Base-by-base conservation (phyloP, 305 asterid genomes). In the Fraxinus floribunda region DNA sequence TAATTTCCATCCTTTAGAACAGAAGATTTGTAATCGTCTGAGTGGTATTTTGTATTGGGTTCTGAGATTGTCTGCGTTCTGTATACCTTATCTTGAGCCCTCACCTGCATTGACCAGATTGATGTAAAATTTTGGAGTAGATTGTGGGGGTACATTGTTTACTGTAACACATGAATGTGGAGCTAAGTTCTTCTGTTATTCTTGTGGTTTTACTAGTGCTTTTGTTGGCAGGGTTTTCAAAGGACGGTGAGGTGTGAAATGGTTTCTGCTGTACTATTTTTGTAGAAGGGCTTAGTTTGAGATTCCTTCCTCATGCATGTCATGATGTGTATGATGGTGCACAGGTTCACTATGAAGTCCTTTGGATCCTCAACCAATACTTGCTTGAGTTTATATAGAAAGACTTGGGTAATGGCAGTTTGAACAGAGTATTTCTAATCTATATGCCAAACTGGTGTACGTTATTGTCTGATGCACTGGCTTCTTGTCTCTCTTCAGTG, bases 231-330 rank as follows among this genome's bases (percentile, higher is more conserved):
- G 52, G 34, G 72, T 30, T 77, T 52, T 30, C 32, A 6, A 18
- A 44, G 8, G 52, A 75, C 36, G 62, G 79, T 36, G 44, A 35
- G 7, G 30, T 7, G n/a, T 36, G 26, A 72, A 71, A 35, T 75
- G 29, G 18, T 35, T 62, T 57, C 46, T 82, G 44, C 6, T 73
- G 26, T 26, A 78, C 11, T 78, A 24, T 4, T 70, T 52, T 3
- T 30, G 29, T 76, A 3, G 26, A 29, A 22, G 73, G 68, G 30
- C 41, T 44, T 60, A 20, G 74, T 16, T 20, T 79, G 78, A 60
- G 80, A 74, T 57, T 30, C 78, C 32, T 39, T 78, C 77, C 24
- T 78, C 76, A n/a, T 79, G 72, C 80, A 75, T 68, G 44, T 73
- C 30, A 78, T 36, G 79, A 41, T 20, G 72, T 52, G 60, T 15